These are phyloP conservation scores for Chrysoporthe deuterocubensis DNA, from an alignment of 2,329 filamentous ascomycete genomes.

Conservation along the genomic window DNA sequence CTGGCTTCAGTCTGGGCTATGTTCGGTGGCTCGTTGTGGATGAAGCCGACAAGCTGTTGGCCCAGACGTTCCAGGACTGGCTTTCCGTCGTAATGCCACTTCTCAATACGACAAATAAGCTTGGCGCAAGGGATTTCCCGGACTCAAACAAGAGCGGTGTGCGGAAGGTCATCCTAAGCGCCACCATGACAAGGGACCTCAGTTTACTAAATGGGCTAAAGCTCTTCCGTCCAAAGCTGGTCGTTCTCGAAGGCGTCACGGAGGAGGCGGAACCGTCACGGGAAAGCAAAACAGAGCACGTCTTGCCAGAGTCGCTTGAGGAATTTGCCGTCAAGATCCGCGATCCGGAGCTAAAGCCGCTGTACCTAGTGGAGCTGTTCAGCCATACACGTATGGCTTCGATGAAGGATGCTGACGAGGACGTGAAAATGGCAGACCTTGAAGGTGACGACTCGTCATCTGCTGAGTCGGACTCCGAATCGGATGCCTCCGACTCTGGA, in stretches of 20 bases:
- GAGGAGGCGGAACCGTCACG: constrained; percentile 42
- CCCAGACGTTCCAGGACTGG: constrained; percentile 94
- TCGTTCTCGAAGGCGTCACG: constrained; percentile 68
- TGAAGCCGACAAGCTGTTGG: constrained; percentile 88
- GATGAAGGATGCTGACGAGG: constrained; percentile 35
- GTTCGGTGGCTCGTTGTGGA: constrained; percentile 90
- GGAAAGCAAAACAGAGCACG: constrained; percentile 47
- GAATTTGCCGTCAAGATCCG: constrained; percentile 72
- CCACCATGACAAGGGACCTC: constrained; percentile 88
- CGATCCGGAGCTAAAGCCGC: constrained; percentile 73
- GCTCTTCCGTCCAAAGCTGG: constrained; percentile 73
- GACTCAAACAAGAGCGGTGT: constrained; percentile 59
- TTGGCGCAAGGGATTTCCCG: constrained; percentile 56
- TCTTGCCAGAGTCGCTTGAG: constrained; percentile 64
- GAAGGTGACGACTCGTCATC: constrained; percentile 37
- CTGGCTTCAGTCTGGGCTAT: constrained; percentile 77
- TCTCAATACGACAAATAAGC: constrained; percentile 50
- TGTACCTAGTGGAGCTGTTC: constrained; percentile 83
- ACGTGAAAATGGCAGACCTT: constrained; percentile 43
- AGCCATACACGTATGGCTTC: constrained; percentile 55
- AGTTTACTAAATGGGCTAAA: constrained; percentile 76
- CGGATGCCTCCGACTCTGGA: constrained; percentile 38
- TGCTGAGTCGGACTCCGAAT: constrained; percentile 40
- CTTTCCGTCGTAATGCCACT: constrained; percentile 71
- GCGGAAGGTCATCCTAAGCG: constrained; percentile 85